Base-by-base conservation (phyloP, 768 basidiomycete genomes). In the Pleurotus tuber-regium region DNA sequence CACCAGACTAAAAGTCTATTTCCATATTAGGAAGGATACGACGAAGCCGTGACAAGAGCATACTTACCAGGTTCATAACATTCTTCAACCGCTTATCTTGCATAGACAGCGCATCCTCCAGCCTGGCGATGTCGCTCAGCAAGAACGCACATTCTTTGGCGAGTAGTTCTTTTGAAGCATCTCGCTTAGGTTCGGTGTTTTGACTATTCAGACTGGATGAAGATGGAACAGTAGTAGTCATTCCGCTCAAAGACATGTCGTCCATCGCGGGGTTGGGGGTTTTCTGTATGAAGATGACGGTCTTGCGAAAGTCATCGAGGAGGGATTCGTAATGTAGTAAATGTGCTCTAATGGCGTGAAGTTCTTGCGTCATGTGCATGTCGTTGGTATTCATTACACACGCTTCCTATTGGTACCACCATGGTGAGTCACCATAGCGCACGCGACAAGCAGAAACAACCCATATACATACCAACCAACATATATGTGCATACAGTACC, bases 271-370 rank as follows among this genome's bases (percentile, higher is more conserved):
- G 83, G 58, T 83, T 79, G 2, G 65, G 67, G 0, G 78, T 81
- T 3, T 72, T 61, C 25, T 61, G 54, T 1, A 84, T 63, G 54
- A 85, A 85, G 0, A 52, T n/a, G 2, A 84, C 72, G 0, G 77
- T 70, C 53, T 80, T 78, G 21, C 61, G 62, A 58, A 84, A 83
- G 54, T 83, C 78, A 2, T 76, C 68, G 25, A 84, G 69, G 21
- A 84, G 72, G 10, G 72, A 70, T 8, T 69, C 72, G 59, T 82
- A 80, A 57, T 82, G 79, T 28, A 83, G 66, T 4, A 84, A 66
- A 61, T 83, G 81, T 0, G 83, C 83, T 39, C 79, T 77, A 25
- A 83, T 61, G 54, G 77, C 68, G 56, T 84, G 79, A 28, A 84
- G 68, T 54, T 82, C 75, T 10, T 72, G 75, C 1, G 82, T 82